Base-by-base conservation (phyloP, 75 land plant species). In the Gnetum montanum region DNA sequence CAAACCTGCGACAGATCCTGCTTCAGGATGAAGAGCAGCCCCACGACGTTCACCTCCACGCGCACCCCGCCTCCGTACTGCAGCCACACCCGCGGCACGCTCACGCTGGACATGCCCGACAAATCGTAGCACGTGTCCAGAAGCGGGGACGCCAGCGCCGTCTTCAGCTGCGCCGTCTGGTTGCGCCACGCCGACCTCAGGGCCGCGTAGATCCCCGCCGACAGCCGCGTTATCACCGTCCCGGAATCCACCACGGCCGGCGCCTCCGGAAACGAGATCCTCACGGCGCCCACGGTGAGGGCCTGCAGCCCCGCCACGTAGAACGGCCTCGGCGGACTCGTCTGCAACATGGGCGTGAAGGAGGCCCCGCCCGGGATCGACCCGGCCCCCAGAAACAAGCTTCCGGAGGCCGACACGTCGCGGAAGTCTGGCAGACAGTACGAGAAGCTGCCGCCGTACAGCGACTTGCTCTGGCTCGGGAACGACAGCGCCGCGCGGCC, bases 51-150 rank as follows among this genome's bases (percentile, higher is more conserved):
- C 13, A 84, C 19, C 0, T 61, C 43, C 59, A 65, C 48, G 16
- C 43, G 24, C 16, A 67, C 68, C 8, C 57, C 60, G 19, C 36
- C 45, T 7, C 31, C 44, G 29, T 63, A 70, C 27, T 74, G 67
- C 10, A 74, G 34, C 5, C 46, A 25, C 2, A 74, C 44, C 2
- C 57, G 58, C 4, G 77, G 77, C 15, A 70, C 31, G 31, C 43
- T 47, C 4, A 69, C 65, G n/a, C 1, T 13, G 22, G 8, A 33
- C 3, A 13, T 12, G 6, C 31, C 27, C 4, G 67, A 34, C 18
- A 70, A 31, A 26, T 74, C 60, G 29, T 74, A 89, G 60, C 95
- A 89, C 0, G 95, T 89, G 64, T 89, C 95, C 34, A 90, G 57
- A 27, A 79, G 61, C 11, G 73, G 67, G 7, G 70, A 44, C 8